Percentiles rank a stretch among this genome's conserved stretches.
phyloP scores from a whole-genome alignment of 345 rosid species.

The Nephelium lappaceum region DNA sequence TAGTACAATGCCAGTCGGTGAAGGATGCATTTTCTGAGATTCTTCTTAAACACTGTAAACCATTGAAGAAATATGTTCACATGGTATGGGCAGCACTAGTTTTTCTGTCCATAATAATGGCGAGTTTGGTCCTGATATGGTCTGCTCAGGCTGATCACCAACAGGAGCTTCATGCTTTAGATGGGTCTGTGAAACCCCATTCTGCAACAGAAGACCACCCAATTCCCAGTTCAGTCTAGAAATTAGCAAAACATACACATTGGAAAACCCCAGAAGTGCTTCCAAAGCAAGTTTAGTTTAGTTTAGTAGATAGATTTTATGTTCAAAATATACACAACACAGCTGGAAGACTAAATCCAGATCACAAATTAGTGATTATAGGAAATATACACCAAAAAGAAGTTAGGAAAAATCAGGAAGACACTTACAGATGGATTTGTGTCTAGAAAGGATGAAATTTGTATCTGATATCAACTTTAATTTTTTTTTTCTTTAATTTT shows the following conservation, averaged over 20 bases:
- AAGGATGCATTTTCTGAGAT: constrained; percentile 58
- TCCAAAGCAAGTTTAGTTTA: not conserved
- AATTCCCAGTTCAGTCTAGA: constrained; percentile 24
- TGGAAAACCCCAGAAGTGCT: constrained; percentile 23
- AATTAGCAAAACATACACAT: not conserved
- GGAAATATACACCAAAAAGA: not conserved
- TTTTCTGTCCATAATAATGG: constrained; percentile 50
- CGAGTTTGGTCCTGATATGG: constrained; percentile 48
- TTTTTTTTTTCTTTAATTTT: not conserved
- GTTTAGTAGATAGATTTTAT: not conserved
- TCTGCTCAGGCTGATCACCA: constrained; percentile 31
- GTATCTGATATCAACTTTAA: not conserved
- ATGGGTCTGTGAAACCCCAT: constrained; percentile 45
- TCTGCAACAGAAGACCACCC: constrained; percentile 19
- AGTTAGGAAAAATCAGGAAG: not conserved
- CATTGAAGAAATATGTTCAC: constrained; percentile 45
- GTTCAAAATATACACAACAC: not conserved
- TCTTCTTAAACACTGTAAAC: constrained; percentile 51
- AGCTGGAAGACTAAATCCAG: not conserved
- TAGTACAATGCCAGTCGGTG: constrained; percentile 56
- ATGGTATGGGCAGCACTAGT: constrained; percentile 56
- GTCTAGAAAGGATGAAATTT: not conserved
- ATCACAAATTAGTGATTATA: not conserved
- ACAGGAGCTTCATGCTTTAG: constrained; percentile 22
- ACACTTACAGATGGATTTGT: not conserved